Base-by-base conservation (phyloP, 129 eudicot genomes). In the Flaveria trinervia region DNA sequence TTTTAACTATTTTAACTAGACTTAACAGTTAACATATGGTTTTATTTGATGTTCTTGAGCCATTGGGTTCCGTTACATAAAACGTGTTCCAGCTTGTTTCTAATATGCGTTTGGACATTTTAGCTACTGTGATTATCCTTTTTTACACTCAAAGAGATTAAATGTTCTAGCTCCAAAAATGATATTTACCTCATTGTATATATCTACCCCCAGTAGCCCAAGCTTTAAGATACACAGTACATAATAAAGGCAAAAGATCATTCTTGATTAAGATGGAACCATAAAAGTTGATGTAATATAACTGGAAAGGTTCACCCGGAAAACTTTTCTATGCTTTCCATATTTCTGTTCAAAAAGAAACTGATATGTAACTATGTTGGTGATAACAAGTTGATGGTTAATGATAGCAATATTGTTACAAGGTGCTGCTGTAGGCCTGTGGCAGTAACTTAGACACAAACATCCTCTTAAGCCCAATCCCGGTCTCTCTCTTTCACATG, bases 321-420 rank as follows among this genome's bases (percentile, higher is more conserved):
- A 71, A 10, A n/a, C 61, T 75, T 0, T 62, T 26, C 4, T 59
- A 8, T 18, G 17, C 22, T 48, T 62, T 61, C 45, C 30, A 6
- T 51, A 52, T 10, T 30, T 44, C 15, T 70, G 26, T 9, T 9
- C 36, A 26, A 36, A 70, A 12, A 20, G 22, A 50, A 30, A 9
- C 18, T 70, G 26, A 22, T 70, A 70, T 28, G 62, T 50, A 70
- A 28, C 33, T 71, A 4, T 4, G 5, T 6, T 17, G 1, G 62
- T 50, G 48, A 30, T 36, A 7, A 62, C 61, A 45, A 7, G 28
- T 62, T 75, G 79, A 62, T 75, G 72, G 72, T 75, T 48, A 26
- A 20, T 64, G 71, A 49, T 76, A 18, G 52, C 50, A 18, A 48
- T 7, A 33, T 49, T 20, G 33, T 51, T 65, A 65, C 49, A 20